These are phyloP conservation scores for Orbilia javanica DNA, from an alignment of 2,329 filamentous ascomycete species.

Conservation along the genomic window DNA sequence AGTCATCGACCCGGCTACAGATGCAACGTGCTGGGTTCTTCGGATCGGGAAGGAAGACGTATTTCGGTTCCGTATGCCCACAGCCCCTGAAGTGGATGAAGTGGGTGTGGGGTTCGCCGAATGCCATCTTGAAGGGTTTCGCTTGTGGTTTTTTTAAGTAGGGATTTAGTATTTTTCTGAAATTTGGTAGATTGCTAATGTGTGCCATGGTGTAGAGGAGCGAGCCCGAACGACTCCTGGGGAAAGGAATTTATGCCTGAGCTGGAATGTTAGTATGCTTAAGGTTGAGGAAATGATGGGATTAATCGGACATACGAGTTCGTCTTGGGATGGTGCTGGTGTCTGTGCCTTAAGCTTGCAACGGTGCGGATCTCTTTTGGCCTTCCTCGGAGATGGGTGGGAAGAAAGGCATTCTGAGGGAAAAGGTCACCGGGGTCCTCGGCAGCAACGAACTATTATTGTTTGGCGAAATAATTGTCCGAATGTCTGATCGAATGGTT, in stretches of 20 bases:
- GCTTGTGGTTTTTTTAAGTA: background rate
- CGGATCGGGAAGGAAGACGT: constrained; percentile 26
- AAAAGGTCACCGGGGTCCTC: background rate
- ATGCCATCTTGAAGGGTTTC: background rate
- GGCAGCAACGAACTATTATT: background rate
- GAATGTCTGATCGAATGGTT: background rate
- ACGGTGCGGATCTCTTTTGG: background rate
- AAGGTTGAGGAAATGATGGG: background rate
- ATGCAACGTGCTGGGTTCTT: constrained; percentile 18
- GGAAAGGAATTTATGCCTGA: background rate
- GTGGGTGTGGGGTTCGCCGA: constrained; percentile 38
- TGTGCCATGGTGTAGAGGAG: background rate
- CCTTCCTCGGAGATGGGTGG: too few relatives aligned
- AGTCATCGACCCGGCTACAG: constrained; percentile 2
- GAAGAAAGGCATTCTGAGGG: background rate
- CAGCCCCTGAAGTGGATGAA: constrained; percentile 26
- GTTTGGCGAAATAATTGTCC: background rate
- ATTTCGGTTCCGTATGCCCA: background rate
- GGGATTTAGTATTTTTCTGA: background rate
- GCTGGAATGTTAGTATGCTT: background rate
- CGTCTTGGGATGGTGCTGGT: background rate
- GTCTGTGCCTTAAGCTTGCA: background rate
- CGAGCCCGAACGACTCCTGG: background rate
- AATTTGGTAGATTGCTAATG: background rate
- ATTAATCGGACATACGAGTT: background rate